Evolutionary conservation across 2,329 filamentous ascomycete species (phyloP).

Genomic region (Rhexocercosporidium sp.): DNA sequence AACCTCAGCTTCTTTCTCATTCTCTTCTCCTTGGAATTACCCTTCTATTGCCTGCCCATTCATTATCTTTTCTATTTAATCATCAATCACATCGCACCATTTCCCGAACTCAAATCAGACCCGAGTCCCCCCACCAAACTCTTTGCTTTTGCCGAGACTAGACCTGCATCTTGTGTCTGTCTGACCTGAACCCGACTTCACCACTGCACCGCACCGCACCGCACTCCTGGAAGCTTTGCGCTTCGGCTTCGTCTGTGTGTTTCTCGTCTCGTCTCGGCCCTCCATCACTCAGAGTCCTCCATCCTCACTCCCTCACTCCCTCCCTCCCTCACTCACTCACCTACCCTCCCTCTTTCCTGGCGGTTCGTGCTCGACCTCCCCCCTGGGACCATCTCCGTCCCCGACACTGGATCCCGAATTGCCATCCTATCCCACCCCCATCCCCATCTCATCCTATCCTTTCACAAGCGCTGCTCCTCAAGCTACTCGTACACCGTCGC

Average conservation of each 20-base stretch:
- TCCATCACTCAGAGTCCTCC: neutral
- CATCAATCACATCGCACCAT: neutral
- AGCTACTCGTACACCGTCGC: constrained; percentile 18
- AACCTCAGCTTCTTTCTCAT: neutral
- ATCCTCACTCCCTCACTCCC: neutral
- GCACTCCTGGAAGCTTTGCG: no score
- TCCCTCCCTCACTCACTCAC: neutral
- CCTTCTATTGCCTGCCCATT: neutral
- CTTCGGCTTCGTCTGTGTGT: neutral
- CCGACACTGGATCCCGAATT: neutral
- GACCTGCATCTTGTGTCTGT: neutral
- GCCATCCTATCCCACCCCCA: neutral
- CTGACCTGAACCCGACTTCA: neutral
- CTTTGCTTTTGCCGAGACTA: constrained; percentile 10
- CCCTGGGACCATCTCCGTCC: neutral
- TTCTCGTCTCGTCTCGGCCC: neutral
- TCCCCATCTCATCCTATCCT: neutral
- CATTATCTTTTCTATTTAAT: constrained; percentile 2
- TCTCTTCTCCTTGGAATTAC: neutral
- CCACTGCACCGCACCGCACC: no score
- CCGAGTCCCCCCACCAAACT: neutral
- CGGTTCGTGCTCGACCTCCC: constrained; percentile 7
- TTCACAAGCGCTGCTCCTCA: constrained; percentile 35
- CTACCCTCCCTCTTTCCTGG: neutral
- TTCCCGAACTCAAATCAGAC: neutral